Percentiles rank a stretch among this genome's conserved stretches.
Conservation (phyloP, 2,329 filamentous ascomycete genomes). For the Aspergillus sp. region DNA sequence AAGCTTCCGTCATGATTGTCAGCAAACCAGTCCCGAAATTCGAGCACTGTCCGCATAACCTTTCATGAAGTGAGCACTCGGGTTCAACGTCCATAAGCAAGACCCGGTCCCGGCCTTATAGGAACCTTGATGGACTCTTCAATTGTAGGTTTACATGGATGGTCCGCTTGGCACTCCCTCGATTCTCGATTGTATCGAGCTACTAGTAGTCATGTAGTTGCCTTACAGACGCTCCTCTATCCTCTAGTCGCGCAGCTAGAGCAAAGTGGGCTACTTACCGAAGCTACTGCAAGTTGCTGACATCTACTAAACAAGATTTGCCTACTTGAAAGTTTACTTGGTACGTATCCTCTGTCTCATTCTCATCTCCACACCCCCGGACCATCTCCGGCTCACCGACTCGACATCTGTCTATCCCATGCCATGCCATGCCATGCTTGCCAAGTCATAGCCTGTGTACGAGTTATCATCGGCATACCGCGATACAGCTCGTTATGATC, state of each 20-base stretch:
- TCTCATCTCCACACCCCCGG: not conserved
- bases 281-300: not conserved
- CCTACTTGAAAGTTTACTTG: too few relatives aligned
- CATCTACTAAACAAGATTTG: not conserved
- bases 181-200: not conserved
- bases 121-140: not conserved
- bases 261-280: too few relatives aligned
- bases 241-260: too few relatives aligned
- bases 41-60: too few relatives aligned
- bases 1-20: too few relatives aligned
- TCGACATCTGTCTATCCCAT: not conserved
- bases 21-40: too few relatives aligned
- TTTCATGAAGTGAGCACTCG: not conserved
- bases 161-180: not conserved
- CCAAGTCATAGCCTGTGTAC: too few relatives aligned
- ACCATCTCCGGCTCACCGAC: not conserved
- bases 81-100: not conserved
- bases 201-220: too few relatives aligned
- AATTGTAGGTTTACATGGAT: not conserved
- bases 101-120: not conserved
- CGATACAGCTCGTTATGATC: too few relatives aligned
- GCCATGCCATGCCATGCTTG: too few relatives aligned
- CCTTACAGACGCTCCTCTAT: too few relatives aligned
- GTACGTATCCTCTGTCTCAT: not conserved
- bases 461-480: too few relatives aligned